phyloP scores from a whole-genome alignment of 2,329 filamentous ascomycete species.

The Hymenoscyphus repandus region DNA sequence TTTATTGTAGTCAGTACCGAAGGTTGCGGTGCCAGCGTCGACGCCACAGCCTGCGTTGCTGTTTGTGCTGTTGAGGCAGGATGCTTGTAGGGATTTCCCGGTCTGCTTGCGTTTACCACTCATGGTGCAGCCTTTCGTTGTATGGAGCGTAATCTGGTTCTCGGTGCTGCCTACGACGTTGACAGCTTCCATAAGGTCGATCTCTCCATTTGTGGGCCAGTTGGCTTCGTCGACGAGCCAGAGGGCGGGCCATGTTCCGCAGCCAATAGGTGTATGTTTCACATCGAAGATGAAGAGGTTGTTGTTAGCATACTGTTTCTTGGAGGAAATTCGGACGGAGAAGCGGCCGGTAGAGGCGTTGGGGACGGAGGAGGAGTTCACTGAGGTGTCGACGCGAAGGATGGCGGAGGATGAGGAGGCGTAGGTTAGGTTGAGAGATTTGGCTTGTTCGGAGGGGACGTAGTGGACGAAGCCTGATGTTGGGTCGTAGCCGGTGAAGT shows the following conservation, averaged over 20 bases:
- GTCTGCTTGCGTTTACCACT: slow-evolving; percentile 39
- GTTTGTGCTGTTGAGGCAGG: slow-evolving; percentile 39
- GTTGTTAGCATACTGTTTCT: slow-evolving; percentile 43
- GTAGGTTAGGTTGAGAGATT: slow-evolving; percentile 55
- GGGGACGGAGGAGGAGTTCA: slow-evolving; percentile 48
- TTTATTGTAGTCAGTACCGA: slow-evolving; percentile 49
- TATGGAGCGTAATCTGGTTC: slow-evolving; percentile 45
- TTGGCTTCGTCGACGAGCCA: slow-evolving; percentile 58
- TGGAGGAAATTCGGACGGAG: slow-evolving; percentile 51
- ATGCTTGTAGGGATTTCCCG: slow-evolving; percentile 41
- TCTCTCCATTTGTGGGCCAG: slow-evolving; percentile 58
- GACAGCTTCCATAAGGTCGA: slow-evolving; percentile 48
- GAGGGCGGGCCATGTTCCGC: slow-evolving; percentile 50
- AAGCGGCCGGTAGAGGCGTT: slow-evolving; percentile 40
- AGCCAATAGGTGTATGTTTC: slow-evolving; percentile 52
- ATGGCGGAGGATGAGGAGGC: slow-evolving; percentile 48
- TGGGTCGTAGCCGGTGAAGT: slow-evolving; percentile 40
- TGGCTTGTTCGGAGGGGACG: slow-evolving; percentile 26
- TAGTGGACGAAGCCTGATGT: slow-evolving; percentile 42
- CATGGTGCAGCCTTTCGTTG: slow-evolving; percentile 38
- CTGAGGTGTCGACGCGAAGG: slow-evolving; percentile 55
- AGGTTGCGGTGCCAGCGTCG: slow-evolving; percentile 39
- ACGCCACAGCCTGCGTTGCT: slow-evolving; percentile 38
- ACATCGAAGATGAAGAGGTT: slow-evolving; percentile 55
- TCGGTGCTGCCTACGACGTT: slow-evolving; percentile 35